phyloP scores from a whole-genome alignment of 768 basidiomycete species.

The Scleroderma citrinum region DNA sequence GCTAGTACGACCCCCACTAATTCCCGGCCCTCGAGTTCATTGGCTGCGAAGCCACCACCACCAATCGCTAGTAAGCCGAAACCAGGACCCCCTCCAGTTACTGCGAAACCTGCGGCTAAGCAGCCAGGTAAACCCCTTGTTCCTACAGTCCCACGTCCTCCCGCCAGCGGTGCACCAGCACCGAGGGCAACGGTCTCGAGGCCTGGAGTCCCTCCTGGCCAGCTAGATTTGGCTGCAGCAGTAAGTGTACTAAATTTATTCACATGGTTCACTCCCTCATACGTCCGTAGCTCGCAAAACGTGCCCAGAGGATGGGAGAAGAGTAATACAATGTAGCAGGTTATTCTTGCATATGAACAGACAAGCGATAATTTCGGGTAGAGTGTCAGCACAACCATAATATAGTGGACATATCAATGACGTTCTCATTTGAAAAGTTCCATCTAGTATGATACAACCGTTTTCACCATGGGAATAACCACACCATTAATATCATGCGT shows the following conservation, averaged over 20 bases:
- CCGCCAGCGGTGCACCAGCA: conserved; percentile 29
- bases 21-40: conserved; percentile 48
- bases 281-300: conserved; percentile 58
- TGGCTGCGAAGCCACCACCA: conserved; percentile 50
- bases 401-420: too few relatives aligned
- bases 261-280: neutral
- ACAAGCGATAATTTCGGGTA: too few relatives aligned
- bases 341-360: too few relatives aligned
- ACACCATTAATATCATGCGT: too few relatives aligned
- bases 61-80: conserved; percentile 63
- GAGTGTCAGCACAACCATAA: too few relatives aligned
- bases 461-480: too few relatives aligned
- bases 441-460: too few relatives aligned
- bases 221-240: conserved; percentile 79
- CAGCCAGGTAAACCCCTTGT: conserved; percentile 55
- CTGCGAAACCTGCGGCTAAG: conserved; percentile 49
- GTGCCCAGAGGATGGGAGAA: conserved; percentile 61
- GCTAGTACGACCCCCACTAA: conserved; percentile 34
- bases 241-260: conserved; percentile 37
- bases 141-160: conserved; percentile 51
- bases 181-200: conserved; percentile 37
- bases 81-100: conserved; percentile 50
- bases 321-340: conserved; percentile 24
- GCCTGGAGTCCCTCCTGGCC: conserved; percentile 45
- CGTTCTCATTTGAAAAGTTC: too few relatives aligned